phyloP scores from a whole-genome alignment of 768 basidiomycete genomes.

The Myochromella boudieri region DNA sequence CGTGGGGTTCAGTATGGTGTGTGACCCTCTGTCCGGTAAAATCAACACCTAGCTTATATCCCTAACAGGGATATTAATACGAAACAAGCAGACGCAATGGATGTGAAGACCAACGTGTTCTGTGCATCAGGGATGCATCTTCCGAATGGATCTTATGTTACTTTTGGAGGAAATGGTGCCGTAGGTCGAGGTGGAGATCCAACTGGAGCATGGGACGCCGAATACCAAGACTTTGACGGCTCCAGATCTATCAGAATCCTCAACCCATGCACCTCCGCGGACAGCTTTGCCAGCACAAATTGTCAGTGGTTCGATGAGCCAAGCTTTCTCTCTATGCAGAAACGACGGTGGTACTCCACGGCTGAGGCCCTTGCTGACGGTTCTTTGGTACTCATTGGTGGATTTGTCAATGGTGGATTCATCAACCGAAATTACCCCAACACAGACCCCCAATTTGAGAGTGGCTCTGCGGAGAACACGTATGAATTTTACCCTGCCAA shows the following conservation, averaged over 20 bases:
- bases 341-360: slow-evolving; percentile 75
- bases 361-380: slow-evolving; percentile 79
- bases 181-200: slow-evolving; percentile 52
- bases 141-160: slow-evolving; percentile 73
- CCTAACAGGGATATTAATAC: slow-evolving; percentile 57
- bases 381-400: slow-evolving; percentile 76
- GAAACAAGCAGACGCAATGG: slow-evolving; percentile 64
- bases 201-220: slow-evolving; percentile 59
- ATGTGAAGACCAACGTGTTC: slow-evolving; percentile 72
- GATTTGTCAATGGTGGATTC: slow-evolving; percentile 77
- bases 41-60: not conserved
- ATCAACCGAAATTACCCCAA: slow-evolving; percentile 79
- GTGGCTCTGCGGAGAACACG: slow-evolving; percentile 79
- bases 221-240: slow-evolving; percentile 83
- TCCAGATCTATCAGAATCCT: slow-evolving; percentile 80
- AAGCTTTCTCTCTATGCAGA: slow-evolving; percentile 62
- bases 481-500: slow-evolving; percentile 81
- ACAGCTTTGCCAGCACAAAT: slow-evolving; percentile 44
- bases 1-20: slow-evolving; percentile 73
- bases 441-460: slow-evolving; percentile 58
- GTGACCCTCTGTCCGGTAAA: slow-evolving; percentile 14
- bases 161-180: slow-evolving; percentile 80
- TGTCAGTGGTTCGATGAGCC: slow-evolving; percentile 79
- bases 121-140: slow-evolving; percentile 84
- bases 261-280: slow-evolving; percentile 61